These are phyloP conservation scores for Xenoacremonium recifei DNA, from an alignment of 2,329 filamentous ascomycete genomes.

Conservation along the genomic window DNA sequence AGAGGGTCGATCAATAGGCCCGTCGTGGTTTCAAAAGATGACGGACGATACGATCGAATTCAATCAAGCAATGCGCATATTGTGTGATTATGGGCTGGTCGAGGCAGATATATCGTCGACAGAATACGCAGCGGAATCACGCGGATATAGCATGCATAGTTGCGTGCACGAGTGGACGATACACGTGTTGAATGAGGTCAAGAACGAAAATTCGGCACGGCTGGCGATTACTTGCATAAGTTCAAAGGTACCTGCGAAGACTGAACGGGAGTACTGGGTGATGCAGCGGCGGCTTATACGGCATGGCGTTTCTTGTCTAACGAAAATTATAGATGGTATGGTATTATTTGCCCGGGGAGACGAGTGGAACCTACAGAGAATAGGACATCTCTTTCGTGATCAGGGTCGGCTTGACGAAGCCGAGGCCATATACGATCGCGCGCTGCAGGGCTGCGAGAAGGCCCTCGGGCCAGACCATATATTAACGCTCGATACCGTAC, in stretches of 20 bases:
- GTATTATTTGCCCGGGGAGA: conserved; percentile 1
- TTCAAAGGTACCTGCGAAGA: conserved; percentile 7
- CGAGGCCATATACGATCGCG: conserved; percentile 8
- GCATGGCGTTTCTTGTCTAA: conserved; percentile 17
- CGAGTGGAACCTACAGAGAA: neutral
- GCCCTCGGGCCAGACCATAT: conserved; percentile 12
- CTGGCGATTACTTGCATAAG: conserved; percentile 10
- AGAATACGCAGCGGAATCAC: conserved; percentile 9
- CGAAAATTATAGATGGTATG: neutral
- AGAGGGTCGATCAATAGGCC: conserved; percentile 7
- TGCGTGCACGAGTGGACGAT: conserved; percentile 33
- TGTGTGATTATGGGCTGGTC: conserved; percentile 29
- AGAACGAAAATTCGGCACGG: neutral
- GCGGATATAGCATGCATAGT: conserved; percentile 31
- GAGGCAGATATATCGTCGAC: conserved; percentile 16
- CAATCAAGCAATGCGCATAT: conserved; percentile 24
- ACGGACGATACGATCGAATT: conserved; percentile 24
- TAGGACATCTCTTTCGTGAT: conserved; percentile 20
- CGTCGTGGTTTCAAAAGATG: conserved; percentile 24
- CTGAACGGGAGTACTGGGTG: conserved; percentile 10
- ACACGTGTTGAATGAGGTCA: conserved; percentile 22
- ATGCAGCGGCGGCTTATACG: conserved; percentile 18
- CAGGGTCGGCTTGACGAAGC: conserved; percentile 22
- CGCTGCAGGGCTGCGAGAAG: conserved; percentile 22
- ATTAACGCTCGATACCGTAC: conserved; percentile 20